phyloP scores from a whole-genome alignment of 441 rosid species.

The Arabidopsis lyrata region DNA sequence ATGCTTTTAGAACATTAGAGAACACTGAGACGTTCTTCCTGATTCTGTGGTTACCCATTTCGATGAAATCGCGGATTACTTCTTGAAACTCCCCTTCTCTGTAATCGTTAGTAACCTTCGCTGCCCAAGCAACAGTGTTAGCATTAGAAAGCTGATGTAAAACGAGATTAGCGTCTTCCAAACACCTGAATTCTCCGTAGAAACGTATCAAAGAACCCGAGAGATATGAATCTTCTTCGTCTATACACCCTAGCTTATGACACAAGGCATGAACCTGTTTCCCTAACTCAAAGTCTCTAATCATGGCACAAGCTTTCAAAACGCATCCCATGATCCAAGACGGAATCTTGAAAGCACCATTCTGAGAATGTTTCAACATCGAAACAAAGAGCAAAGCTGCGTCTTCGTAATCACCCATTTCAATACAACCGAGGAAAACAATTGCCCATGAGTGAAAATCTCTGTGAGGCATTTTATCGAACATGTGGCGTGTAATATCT shows the following conservation, averaged over 20 bases:
- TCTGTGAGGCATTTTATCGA: slow-evolving; percentile 65
- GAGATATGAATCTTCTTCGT: slow-evolving; percentile 43
- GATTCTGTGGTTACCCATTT: slow-evolving; percentile 57
- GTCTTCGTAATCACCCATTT: slow-evolving; percentile 51
- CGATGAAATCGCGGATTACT: slow-evolving; percentile 54
- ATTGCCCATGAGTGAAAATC: slow-evolving; percentile 67
- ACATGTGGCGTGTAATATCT: slow-evolving; percentile 56
- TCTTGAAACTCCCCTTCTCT: slow-evolving; percentile 52
- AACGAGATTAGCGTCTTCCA: slow-evolving; percentile 52
- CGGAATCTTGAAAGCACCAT: slow-evolving; percentile 40
- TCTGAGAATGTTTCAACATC: slow-evolving; percentile 44
- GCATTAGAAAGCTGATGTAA: slow-evolving; percentile 47
- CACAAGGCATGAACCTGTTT: slow-evolving; percentile 68
- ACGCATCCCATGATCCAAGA: slow-evolving; percentile 54
- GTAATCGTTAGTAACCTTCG: slow-evolving; percentile 61
- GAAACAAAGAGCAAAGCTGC: slow-evolving; percentile 50
- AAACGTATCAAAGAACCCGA: slow-evolving; percentile 59
- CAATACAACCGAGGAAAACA: slow-evolving; percentile 54
- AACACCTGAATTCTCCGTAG: slow-evolving; percentile 56
- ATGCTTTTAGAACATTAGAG: slow-evolving; percentile 63
- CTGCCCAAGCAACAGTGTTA: slow-evolving; percentile 56
- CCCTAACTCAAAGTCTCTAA: slow-evolving; percentile 58
- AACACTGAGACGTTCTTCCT: slow-evolving; percentile 50
- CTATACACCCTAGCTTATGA: slow-evolving; percentile 55
- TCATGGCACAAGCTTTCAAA: slow-evolving; percentile 61